Conservation (phyloP, 345 rosid species). For the Syzygium aqueum region DNA sequence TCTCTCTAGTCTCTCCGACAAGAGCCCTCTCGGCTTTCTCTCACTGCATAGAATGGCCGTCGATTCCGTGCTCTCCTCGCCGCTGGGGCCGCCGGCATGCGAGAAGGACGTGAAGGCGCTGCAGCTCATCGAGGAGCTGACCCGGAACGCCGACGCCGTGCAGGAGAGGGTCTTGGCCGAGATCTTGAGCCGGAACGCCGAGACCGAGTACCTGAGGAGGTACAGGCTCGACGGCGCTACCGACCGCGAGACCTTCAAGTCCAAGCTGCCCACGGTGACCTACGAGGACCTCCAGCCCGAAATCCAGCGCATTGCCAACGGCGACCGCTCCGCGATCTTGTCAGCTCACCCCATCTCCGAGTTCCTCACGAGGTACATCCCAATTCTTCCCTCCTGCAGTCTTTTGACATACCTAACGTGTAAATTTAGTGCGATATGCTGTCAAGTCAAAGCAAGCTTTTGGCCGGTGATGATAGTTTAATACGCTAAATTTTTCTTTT, state of each 20-base stretch:
- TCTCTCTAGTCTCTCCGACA: not conserved
- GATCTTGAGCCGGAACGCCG: constrained; percentile 51
- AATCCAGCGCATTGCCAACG: constrained; percentile 90
- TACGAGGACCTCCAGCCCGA: constrained; percentile 86
- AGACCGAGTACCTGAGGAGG: constrained; percentile 65
- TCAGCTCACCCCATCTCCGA: constrained; percentile 87
- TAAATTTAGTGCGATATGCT: not conserved
- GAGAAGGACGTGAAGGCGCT: constrained; percentile 77
- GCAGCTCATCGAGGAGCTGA: constrained; percentile 68
- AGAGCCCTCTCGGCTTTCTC: not conserved
- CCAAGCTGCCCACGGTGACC: constrained; percentile 60
- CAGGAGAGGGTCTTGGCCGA: constrained; percentile 57
- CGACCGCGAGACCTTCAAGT: constrained; percentile 60
- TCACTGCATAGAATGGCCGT: constrained; percentile 38
- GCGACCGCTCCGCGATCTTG: constrained; percentile 79
- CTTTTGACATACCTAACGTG: not conserved
- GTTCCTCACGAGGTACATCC: constrained; percentile 73
- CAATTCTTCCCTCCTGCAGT: not conserved
- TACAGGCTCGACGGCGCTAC: constrained; percentile 46
- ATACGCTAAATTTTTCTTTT: not conserved
- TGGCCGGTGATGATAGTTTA: not conserved
- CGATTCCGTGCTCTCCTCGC: constrained; percentile 50
- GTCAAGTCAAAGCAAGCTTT: not conserved
- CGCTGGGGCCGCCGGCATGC: constrained; percentile 65
- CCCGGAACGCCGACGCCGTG: constrained; percentile 51